phyloP scores from a whole-genome alignment of 2,329 filamentous ascomycete genomes.

The Hypoxylon sp. region DNA sequence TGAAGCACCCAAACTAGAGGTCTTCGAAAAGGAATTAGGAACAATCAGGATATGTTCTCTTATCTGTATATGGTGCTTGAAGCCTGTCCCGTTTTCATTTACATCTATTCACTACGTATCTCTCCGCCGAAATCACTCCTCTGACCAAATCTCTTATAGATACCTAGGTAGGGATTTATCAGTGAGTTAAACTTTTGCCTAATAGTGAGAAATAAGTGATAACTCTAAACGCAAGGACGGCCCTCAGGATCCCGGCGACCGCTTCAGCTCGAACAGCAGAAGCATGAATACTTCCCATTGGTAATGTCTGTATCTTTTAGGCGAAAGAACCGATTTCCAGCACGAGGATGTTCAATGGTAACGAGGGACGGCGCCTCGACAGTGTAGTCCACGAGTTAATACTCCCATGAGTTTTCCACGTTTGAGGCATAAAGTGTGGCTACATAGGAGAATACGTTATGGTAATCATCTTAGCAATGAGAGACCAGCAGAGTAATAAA shows the following conservation, averaged over 20 bases:
- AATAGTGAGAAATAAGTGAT: neutral
- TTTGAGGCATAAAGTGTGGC: conserved; percentile 47
- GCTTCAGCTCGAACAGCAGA: conserved; percentile 6
- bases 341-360: conserved; percentile 46
- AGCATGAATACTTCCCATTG: neutral
- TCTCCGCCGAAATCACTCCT: no score
- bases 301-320: conserved; percentile 1
- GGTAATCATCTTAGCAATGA: conserved; percentile 49
- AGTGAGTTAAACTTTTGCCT: neutral
- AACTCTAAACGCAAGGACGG: neutral
- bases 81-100: no score
- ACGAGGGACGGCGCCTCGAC: conserved; percentile 48
- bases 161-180: neutral
- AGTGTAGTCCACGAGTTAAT: conserved; percentile 49
- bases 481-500: conserved; percentile 49
- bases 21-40: neutral
- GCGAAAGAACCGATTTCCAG: conserved; percentile 35
- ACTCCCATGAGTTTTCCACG: conserved; percentile 48
- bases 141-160: neutral
- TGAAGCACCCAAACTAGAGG: neutral
- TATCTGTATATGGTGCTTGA: no score
- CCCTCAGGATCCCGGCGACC: neutral
- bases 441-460: conserved; percentile 48
- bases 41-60: neutral
- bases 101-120: no score